These are phyloP conservation scores for Trametes hirsuta DNA, from an alignment of 1,284 basidiomycete genomes.

Conservation along the genomic window DNA sequence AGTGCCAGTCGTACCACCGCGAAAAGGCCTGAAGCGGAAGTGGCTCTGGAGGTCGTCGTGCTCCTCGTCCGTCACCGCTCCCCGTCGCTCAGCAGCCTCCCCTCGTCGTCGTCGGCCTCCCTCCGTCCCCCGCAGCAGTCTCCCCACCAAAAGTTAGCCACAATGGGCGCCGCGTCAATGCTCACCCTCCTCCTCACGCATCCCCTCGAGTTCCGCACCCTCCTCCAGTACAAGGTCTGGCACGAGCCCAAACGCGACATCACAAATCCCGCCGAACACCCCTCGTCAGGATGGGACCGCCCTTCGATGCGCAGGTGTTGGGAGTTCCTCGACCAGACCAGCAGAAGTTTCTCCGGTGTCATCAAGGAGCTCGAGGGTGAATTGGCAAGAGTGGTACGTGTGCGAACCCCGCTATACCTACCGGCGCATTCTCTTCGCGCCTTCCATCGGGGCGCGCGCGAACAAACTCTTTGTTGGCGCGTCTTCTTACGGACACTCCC, in stretches of 20 bases:
- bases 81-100: slow-evolving; percentile 5
- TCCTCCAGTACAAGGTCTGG: slow-evolving; percentile 81
- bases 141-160: slow-evolving; percentile 16
- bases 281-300: slow-evolving; percentile 83
- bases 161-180: slow-evolving; percentile 42
- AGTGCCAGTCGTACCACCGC: slow-evolving; percentile 18
- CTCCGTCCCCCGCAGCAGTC: background rate
- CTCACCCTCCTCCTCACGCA: slow-evolving; percentile 71
- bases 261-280: slow-evolving; percentile 67
- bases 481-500: background rate
- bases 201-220: slow-evolving; percentile 76
- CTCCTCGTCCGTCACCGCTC: background rate
- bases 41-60: background rate
- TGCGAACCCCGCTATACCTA: background rate
- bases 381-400: slow-evolving; percentile 85
- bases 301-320: slow-evolving; percentile 88
- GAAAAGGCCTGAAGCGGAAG: background rate
- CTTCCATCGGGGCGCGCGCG: background rate
- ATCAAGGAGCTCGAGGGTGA: slow-evolving; percentile 98
- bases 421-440: background rate
- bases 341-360: slow-evolving; percentile 90
- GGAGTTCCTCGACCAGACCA: slow-evolving; percentile 88
- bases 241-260: slow-evolving; percentile 83
- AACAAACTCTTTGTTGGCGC: background rate
- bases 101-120: slow-evolving; percentile 3